Base-by-base conservation (phyloP, 2,329 filamentous ascomycete genomes). In the Colletotrichum viniferum region DNA sequence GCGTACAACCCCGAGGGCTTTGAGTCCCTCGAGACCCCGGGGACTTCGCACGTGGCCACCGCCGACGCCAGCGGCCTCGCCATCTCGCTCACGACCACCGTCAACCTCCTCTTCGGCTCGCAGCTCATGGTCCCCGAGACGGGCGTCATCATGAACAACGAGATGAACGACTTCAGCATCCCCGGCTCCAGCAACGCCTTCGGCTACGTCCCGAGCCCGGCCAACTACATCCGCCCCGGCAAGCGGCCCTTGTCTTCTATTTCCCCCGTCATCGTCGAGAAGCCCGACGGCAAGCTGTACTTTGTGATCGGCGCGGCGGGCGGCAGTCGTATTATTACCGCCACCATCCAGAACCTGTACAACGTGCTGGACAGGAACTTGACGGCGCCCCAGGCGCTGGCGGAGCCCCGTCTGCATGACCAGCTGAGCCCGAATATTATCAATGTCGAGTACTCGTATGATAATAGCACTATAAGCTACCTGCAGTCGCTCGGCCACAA, bases 221-320 rank as follows among this genome's bases (percentile, higher is more conserved):
- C 92, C 32, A 97, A 97, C 86, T 97, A 90, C 80, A 89, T 97
- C 80, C 88, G 90, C 0, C 94, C 95, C 0, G 92, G 93, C 16
- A 97, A 97, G 85, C 89, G 95, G 0, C 94, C 95, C 0, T 86
- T 97, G 6, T 95, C 93, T 0, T 95, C 93, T 65, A 96, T 96
- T 77, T 91, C 93, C 0, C 94, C 95, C 0, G 89, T 92, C 34
- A 97, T 98, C 56, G 93, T 94, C 71, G 94, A 96, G 79, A 88
- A 91, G 32, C 84, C 90, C 1, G 92, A 96, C 72, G 91, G 92
- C 0, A 89, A 87, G 3, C 87, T 98, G 0, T 95, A 93, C 81
- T 90, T 96, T 75, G 88, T 93, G 21, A 91, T 94, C 0, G 95
- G 95, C 5, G 92, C 95, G 0, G 95, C 96, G 0, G 96, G 96